Conservation (phyloP, 176 grass and related monocot genomes). For the Triticum aestivum region DNA sequence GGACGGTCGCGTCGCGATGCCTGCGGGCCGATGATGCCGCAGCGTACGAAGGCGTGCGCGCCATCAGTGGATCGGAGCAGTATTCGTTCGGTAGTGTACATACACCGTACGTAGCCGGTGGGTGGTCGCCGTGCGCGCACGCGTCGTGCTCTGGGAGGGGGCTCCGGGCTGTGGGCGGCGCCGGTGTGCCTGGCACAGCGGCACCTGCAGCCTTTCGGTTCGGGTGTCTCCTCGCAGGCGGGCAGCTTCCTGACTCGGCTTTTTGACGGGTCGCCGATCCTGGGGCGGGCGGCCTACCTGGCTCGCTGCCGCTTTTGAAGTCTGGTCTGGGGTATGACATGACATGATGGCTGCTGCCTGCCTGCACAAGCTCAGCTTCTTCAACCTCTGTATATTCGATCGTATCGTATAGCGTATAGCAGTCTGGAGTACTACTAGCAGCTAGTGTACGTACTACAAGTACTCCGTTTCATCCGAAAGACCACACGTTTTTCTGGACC, state of each 20-base stretch:
- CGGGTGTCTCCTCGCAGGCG: constrained; percentile 22
- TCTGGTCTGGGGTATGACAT: constrained; percentile 11
- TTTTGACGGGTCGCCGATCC: constrained; percentile 31
- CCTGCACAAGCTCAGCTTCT: background rate
- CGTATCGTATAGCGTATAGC: background rate
- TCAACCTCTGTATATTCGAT: background rate
- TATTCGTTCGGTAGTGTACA: background rate
- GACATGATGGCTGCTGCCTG: background rate
- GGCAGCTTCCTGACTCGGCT: constrained; percentile 34
- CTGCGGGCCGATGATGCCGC: background rate
- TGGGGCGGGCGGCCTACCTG: background rate
- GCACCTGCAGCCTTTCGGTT: constrained; percentile 17
- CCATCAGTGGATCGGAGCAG: background rate
- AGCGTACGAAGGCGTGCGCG: background rate
- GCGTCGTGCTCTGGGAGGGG: background rate
- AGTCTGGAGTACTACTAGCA: background rate
- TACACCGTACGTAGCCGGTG: background rate
- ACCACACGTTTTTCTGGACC: background rate
- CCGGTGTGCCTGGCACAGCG: background rate
- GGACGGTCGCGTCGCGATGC: background rate
- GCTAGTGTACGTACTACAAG: too few species aligned
- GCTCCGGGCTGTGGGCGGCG: background rate
- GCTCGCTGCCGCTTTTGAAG: background rate
- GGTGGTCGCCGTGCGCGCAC: background rate
- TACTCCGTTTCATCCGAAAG: too few species aligned